A percentile compares a stretch with the other conserved stretches of the same genome.
phyloP scores from a whole-genome alignment of 2,329 filamentous ascomycete species.

The Boeremia exigua region DNA sequence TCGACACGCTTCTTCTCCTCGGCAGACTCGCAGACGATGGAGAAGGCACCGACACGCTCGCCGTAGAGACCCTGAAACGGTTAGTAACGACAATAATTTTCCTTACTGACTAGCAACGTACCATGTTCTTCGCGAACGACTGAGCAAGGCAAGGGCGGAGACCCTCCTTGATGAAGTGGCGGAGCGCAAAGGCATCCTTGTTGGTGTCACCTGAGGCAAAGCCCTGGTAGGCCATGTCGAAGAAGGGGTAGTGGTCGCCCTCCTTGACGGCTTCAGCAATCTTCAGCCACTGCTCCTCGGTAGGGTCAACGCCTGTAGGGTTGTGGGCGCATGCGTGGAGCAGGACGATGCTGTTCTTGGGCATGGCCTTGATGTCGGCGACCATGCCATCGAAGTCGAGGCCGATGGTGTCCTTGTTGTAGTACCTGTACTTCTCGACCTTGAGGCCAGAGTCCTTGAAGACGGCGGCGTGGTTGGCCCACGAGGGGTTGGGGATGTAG shows the following conservation, averaged over 20 bases:
- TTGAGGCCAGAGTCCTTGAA: slow-evolving; percentile 91
- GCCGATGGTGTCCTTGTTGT: slow-evolving; percentile 98
- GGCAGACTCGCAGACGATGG: slow-evolving; percentile 80
- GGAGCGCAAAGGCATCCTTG: slow-evolving; percentile 90
- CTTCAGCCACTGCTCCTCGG: slow-evolving; percentile 87
- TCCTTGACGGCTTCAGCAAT: slow-evolving; percentile 87
- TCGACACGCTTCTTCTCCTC: slow-evolving; percentile 96
- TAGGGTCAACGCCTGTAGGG: slow-evolving; percentile 95
- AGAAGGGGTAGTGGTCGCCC: slow-evolving; percentile 91
- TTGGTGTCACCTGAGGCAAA: slow-evolving; percentile 93
- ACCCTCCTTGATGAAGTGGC: slow-evolving; percentile 91
- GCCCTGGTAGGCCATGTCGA: slow-evolving; percentile 88
- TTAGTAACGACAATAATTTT: background rate
- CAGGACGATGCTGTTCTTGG: slow-evolving; percentile 85
- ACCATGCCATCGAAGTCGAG: slow-evolving; percentile 96
- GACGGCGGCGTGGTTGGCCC: slow-evolving; percentile 97
- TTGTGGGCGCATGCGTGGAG: slow-evolving; percentile 98
- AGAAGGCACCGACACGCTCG: slow-evolving; percentile 97
- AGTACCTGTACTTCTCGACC: slow-evolving; percentile 97
- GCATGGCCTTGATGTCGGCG: slow-evolving; percentile 86
- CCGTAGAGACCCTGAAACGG: slow-evolving; percentile 82
- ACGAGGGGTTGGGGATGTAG: slow-evolving; percentile 94
- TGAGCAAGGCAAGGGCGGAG: slow-evolving; percentile 88
- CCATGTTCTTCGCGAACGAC: slow-evolving; percentile 99
- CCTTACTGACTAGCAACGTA: slow-evolving; percentile 46